Conservation (phyloP, 2,329 filamentous ascomycete genomes). For the Claviceps sp. region DNA sequence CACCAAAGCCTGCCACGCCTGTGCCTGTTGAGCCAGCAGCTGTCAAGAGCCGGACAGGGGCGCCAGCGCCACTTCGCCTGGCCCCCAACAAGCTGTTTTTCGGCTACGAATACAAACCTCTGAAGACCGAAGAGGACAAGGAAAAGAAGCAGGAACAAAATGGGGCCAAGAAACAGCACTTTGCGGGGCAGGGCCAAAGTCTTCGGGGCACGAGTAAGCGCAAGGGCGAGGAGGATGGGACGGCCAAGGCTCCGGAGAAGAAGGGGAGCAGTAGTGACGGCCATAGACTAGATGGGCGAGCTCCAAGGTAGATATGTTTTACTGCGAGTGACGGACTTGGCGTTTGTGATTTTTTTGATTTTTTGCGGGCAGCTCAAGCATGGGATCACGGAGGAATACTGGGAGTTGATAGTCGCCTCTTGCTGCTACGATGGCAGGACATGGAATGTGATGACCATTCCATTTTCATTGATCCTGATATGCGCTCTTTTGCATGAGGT, state of each 20-base stretch:
- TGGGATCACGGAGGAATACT: not conserved
- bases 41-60: constrained; percentile 47
- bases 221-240: constrained; percentile 42
- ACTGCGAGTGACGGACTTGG: constrained; percentile 5
- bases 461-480: not conserved
- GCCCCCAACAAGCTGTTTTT: constrained; percentile 91
- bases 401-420: too few relatives aligned
- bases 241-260: constrained; percentile 33
- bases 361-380: not conserved
- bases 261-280: constrained; percentile 28
- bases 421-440: not conserved
- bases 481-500: too few relatives aligned
- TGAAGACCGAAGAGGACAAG: constrained; percentile 65
- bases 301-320: constrained; percentile 9
- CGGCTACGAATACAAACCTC: constrained; percentile 81
- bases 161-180: constrained; percentile 54
- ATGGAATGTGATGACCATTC: not conserved
- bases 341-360: constrained; percentile 8
- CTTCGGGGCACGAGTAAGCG: constrained; percentile 58
- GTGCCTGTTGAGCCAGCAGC: constrained; percentile 27
- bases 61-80: constrained; percentile 73
- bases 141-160: constrained; percentile 50
- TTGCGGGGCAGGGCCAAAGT: constrained; percentile 75
- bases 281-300: constrained; percentile 30
- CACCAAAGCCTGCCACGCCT: constrained; percentile 59